A percentile compares a stretch with the other conserved stretches of the same genome.
phyloP scores from a whole-genome alignment of 1,139 yeast species.

The Candida dubliniensis region DNA sequence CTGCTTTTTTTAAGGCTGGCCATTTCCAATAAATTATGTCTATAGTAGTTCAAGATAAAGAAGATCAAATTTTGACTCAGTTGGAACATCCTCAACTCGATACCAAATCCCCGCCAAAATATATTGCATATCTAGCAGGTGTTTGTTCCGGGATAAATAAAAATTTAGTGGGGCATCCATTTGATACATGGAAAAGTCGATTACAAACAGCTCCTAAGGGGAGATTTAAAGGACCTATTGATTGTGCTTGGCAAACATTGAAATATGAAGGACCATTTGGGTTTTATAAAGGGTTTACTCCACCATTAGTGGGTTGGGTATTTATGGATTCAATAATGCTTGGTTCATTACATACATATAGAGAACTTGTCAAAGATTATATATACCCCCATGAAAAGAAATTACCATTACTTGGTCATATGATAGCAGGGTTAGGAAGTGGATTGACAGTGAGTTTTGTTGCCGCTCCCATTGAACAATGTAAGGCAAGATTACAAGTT shows the following conservation, averaged over 20 bases:
- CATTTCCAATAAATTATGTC: constrained; percentile 20
- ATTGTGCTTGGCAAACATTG: constrained; percentile 72
- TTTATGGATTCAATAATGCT: constrained; percentile 88
- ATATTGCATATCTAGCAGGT: constrained; percentile 84
- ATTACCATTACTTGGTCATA: constrained; percentile 72
- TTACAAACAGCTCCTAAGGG: constrained; percentile 77
- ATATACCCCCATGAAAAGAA: constrained; percentile 58
- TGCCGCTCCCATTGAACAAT: constrained; percentile 91
- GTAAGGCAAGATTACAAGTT: constrained; percentile 85
- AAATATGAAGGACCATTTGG: constrained; percentile 75
- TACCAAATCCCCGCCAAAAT: constrained; percentile 45
- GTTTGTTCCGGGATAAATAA: constrained; percentile 84
- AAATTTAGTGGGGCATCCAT: constrained; percentile 90
- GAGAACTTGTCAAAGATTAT: constrained; percentile 63
- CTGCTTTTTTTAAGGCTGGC: background rate
- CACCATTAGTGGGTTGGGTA: constrained; percentile 92
- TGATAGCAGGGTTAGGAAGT: constrained; percentile 75
- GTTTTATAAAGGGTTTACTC: constrained; percentile 85
- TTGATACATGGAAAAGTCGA: constrained; percentile 86
- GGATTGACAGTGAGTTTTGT: constrained; percentile 92
- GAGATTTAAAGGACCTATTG: constrained; percentile 77
- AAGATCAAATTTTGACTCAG: constrained; percentile 22
- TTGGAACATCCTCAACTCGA: constrained; percentile 11
- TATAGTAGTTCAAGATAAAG: constrained; percentile 29
- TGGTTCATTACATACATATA: constrained; percentile 78